These are phyloP conservation scores for Yamadazyma endophytica DNA, from an alignment of 805 yeast species.

Conservation along the genomic window DNA sequence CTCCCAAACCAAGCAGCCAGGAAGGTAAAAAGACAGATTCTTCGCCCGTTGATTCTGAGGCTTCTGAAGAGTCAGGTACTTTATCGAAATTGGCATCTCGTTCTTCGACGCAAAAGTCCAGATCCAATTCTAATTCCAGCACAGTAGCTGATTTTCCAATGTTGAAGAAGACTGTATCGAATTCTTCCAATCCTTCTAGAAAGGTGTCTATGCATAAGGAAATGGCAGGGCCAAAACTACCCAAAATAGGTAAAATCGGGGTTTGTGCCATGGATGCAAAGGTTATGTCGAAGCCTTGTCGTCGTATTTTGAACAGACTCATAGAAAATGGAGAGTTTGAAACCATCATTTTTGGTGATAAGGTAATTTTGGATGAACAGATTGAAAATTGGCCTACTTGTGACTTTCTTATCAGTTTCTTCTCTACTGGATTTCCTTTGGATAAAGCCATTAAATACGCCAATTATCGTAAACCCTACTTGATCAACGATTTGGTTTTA, in stretches of 20 bases:
- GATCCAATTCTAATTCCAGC: constrained; percentile 18
- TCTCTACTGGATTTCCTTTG: constrained; percentile 93
- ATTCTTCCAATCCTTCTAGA: constrained; percentile 27
- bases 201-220: constrained; percentile 33
- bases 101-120: constrained; percentile 13
- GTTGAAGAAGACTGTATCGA: constrained; percentile 33
- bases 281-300: constrained; percentile 92
- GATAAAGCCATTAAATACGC: constrained; percentile 93
- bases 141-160: constrained; percentile 11
- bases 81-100: background rate
- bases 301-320: constrained; percentile 81
- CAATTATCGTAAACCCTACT: constrained; percentile 81
- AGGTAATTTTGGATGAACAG: constrained; percentile 88
- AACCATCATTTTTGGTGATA: constrained; percentile 94
- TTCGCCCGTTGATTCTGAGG: constrained; percentile 5
- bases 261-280: constrained; percentile 99
- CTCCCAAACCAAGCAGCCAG: constrained; percentile 55
- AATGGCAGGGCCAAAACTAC: constrained; percentile 47
- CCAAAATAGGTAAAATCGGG: constrained; percentile 88
- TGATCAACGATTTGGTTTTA: constrained; percentile 82
- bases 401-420: constrained; percentile 89
- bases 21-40: constrained; percentile 18
- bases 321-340: constrained; percentile 95
- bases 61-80: constrained; percentile 3
- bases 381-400: constrained; percentile 99